phyloP scores from a whole-genome alignment of 2,329 filamentous ascomycete species.

The Metarhizium humberi region DNA sequence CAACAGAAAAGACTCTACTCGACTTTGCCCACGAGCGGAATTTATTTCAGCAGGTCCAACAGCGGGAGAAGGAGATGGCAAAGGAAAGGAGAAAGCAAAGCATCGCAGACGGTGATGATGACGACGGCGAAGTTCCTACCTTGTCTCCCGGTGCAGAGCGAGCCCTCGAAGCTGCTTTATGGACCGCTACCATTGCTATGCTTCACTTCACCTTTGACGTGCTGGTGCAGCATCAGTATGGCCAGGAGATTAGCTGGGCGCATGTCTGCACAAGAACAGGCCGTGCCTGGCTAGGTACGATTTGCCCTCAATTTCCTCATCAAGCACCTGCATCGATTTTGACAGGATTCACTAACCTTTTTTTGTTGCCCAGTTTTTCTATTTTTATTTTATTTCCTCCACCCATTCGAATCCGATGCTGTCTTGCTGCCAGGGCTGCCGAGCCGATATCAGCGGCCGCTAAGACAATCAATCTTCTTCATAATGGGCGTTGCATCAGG shows the following conservation, averaged over 20 bases:
- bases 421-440: slow-evolving; percentile 41
- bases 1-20: slow-evolving; percentile 57
- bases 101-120: slow-evolving; percentile 11
- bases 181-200: slow-evolving; percentile 55
- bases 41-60: slow-evolving; percentile 42
- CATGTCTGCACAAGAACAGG: slow-evolving; percentile 42
- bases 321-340: neutral
- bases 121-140: slow-evolving; percentile 17
- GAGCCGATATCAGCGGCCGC: slow-evolving; percentile 30
- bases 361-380: slow-evolving; percentile 40
- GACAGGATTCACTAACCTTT: neutral
- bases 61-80: slow-evolving; percentile 23
- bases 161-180: slow-evolving; percentile 46
- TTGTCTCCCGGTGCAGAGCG: slow-evolving; percentile 39
- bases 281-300: slow-evolving; percentile 43
- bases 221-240: slow-evolving; percentile 70
- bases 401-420: slow-evolving; percentile 41
- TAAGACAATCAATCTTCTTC: slow-evolving; percentile 57
- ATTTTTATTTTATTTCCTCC: slow-evolving; percentile 46
- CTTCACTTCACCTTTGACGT: slow-evolving; percentile 73
- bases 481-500: slow-evolving; percentile 51
- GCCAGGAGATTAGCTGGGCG: slow-evolving; percentile 53
- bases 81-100: slow-evolving; percentile 10
- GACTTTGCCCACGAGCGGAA: slow-evolving; percentile 59
- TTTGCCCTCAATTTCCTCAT: neutral